These are phyloP conservation scores for Debaryomyces maramus DNA, from an alignment of 805 yeast species.

Conservation along the genomic window DNA sequence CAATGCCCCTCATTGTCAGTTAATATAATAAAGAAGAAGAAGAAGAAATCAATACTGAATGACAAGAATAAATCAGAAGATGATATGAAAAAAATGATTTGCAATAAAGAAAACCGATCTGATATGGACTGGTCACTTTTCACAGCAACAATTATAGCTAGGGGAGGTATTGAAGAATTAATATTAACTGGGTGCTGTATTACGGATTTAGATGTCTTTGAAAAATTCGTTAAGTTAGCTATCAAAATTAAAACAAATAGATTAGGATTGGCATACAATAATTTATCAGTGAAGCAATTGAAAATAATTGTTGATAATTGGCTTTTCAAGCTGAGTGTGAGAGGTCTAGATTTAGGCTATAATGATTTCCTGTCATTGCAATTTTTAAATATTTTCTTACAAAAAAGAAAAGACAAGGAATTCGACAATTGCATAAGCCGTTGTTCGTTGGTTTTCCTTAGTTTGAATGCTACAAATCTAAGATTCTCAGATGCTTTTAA, in stretches of 20 bases:
- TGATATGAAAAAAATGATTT: constrained; percentile 40
- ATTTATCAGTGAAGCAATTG: constrained; percentile 59
- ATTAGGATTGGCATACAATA: constrained; percentile 77
- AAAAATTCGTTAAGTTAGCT: constrained; percentile 55
- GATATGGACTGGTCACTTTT: constrained; percentile 83
- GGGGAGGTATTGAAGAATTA: constrained; percentile 80
- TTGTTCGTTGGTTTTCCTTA: constrained; percentile 44
- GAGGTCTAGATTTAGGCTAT: constrained; percentile 83
- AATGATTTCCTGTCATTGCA: constrained; percentile 57
- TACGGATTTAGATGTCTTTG: constrained; percentile 54
- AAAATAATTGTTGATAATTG: constrained; percentile 54
- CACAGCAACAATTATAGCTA: constrained; percentile 61
- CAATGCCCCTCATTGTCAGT: constrained; percentile 57
- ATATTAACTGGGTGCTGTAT: constrained; percentile 76
- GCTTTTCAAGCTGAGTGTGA: constrained; percentile 47
- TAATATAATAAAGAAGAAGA: constrained; percentile 42
- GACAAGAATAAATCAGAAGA: constrained; percentile 25
- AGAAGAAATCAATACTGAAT: constrained; percentile 15
- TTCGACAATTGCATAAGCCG: constrained; percentile 19
- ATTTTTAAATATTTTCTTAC: constrained; percentile 38
- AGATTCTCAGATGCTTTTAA: constrained; percentile 48
- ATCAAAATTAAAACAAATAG: constrained; percentile 54
- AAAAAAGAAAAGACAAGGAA: constrained; percentile 21
- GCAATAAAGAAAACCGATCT: constrained; percentile 57
- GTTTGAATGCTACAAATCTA: constrained; percentile 65